Conservation (phyloP, 495 filamentous ascomycete genomes). For the Neurospora discreta region DNA sequence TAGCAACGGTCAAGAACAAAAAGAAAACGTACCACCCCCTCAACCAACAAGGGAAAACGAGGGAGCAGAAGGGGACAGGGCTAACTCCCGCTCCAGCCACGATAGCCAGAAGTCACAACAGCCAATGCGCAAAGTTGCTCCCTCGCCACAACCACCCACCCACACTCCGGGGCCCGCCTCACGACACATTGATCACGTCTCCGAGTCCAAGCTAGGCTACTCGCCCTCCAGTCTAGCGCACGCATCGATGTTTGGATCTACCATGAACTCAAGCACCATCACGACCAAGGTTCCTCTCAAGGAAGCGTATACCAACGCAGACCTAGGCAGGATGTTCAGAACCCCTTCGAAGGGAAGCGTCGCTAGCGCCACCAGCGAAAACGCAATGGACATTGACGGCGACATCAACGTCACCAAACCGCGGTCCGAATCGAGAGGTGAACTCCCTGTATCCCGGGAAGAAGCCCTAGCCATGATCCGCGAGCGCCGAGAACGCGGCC, state of each 20-base stretch:
- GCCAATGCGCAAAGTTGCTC: constrained; percentile 23
- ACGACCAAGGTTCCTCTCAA: constrained; percentile 39
- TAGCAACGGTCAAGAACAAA: not conserved
- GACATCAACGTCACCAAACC: constrained; percentile 31
- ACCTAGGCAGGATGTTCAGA: constrained; percentile 19
- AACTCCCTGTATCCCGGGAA: constrained; percentile 29
- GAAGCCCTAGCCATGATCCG: constrained; percentile 46
- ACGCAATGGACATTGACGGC: constrained; percentile 24
- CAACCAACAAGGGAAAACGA: constrained; percentile 15
- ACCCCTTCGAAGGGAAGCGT: constrained; percentile 20
- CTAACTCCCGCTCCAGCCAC: constrained; percentile 3
- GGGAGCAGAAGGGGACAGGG: not conserved
- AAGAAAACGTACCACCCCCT: not conserved
- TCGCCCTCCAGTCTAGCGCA: constrained; percentile 17
- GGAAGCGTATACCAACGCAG: constrained; percentile 19
- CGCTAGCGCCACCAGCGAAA: constrained; percentile 34
- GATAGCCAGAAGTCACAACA: constrained; percentile 42
- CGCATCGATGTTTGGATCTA: constrained; percentile 28
- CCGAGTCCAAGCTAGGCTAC: not conserved
- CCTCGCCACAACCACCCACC: not conserved
- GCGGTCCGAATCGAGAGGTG: not conserved
- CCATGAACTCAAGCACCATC: constrained; percentile 27
- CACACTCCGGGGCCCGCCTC: not conserved
- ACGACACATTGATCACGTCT: not conserved
- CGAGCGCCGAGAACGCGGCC: constrained; percentile 39